phyloP scores from a whole-genome alignment of 2,329 filamentous ascomycete species.

The Stachybotrys chartarum region DNA sequence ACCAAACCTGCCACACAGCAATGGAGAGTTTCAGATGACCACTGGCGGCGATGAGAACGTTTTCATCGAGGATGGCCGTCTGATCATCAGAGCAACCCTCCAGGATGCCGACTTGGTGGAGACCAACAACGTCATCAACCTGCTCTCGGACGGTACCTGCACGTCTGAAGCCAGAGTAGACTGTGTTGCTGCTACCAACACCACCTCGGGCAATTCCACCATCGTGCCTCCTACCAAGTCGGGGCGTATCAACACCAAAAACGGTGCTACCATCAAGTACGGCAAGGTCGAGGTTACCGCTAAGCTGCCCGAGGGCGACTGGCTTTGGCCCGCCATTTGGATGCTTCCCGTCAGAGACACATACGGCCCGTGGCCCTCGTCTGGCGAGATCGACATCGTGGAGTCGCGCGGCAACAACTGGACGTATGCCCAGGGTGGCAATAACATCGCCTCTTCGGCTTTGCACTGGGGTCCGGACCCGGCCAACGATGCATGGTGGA shows the following conservation, averaged over 20 bases:
- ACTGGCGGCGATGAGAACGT: conserved; percentile 68
- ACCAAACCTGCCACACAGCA: conserved; percentile 37
- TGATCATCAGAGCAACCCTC: conserved; percentile 71
- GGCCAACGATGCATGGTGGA: conserved; percentile 73
- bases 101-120: conserved; percentile 62
- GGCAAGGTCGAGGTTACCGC: conserved; percentile 76
- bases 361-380: conserved; percentile 72
- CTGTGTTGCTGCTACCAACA: conserved; percentile 69
- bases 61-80: conserved; percentile 59
- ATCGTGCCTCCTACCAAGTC: conserved; percentile 74
- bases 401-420: conserved; percentile 80
- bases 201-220: conserved; percentile 59
- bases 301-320: conserved; percentile 69
- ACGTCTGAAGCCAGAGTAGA: conserved; percentile 47
- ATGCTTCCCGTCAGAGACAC: conserved; percentile 68
- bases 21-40: conserved; percentile 75
- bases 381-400: conserved; percentile 78
- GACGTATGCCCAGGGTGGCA: conserved; percentile 68
- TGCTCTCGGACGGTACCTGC: conserved; percentile 59
- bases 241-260: conserved; percentile 69
- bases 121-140: conserved; percentile 60
- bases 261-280: conserved; percentile 66
- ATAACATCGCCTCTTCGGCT: conserved; percentile 72
- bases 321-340: conserved; percentile 91
- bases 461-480: conserved; percentile 75